Evolutionary conservation across 306 rosid species (phyloP), one percentile per base, ranked within the genome.

Genomic region (Pterocarpus santalinus): DNA sequence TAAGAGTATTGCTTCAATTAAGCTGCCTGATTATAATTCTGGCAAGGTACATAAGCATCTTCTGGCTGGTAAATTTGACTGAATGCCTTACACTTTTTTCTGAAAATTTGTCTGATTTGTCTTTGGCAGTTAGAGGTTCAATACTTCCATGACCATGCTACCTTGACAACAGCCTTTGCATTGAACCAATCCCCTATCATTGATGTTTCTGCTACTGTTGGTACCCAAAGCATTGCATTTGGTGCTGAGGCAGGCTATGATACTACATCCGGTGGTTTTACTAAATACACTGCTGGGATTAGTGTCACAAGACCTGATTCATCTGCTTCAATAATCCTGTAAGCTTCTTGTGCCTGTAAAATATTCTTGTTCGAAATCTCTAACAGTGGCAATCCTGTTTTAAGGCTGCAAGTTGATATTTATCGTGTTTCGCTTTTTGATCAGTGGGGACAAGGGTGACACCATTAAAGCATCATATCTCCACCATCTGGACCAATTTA

Each of bases 211-310:
- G 89, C 92, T 75, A 88, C 94, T 62, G 4, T 96, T 73, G 99
- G 99, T 75, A 90, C 93, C 74, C 97, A 97, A 77, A 78, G 53
- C 80, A 53, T 94, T 78, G 91, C 93, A 56, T 81, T 96, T 55
- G 99, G 99, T 69, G 94, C 85, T 52, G 98, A 96, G 85, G 97
- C 97, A 30, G 94, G 97, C 69, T 93, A 93, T 87, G 98, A 96
- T 79, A 86, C 97, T 47, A 77, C 87, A 46, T 56, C 92, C 44
- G 93, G 97, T 57, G 75, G 83, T 67, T 93, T 96, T 41, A 85
- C 92, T 0, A 96, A 96, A 88, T 96, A 96, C 74, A 88, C 88
- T 55, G 92, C 94, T 77, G 99, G 98, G 71, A 73, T 96, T 62
- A 91, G 88, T 16, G 72, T 93, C 80, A 55, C 92, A 8, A 91